Percentiles rank a stretch among this genome's conserved stretches.
Evolutionary conservation across 148 eudicot genomes (phyloP).

Genomic region (Heliosperma pusillum): DNA sequence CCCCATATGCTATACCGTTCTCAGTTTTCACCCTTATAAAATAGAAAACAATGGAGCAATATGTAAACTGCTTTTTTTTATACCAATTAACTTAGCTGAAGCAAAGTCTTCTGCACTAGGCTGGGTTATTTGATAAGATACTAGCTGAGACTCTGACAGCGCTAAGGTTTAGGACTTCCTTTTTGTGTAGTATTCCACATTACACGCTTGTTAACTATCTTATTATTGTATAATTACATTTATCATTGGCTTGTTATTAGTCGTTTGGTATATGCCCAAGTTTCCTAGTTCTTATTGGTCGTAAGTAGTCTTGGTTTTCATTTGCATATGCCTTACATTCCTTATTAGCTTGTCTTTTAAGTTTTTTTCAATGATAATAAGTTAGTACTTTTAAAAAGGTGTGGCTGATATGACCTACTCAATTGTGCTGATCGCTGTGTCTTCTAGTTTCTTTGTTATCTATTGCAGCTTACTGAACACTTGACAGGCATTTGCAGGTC

Average conservation of each 20-base stretch:
- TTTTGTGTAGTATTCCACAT: background rate
- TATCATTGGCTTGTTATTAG: background rate
- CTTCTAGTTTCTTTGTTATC: slow-evolving; percentile 15
- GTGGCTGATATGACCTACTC: background rate
- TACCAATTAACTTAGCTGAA: too few species aligned
- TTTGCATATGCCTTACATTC: background rate
- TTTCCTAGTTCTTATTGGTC: background rate
- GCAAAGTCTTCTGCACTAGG: too few species aligned
- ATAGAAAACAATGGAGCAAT: too few species aligned
- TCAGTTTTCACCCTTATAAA: background rate
- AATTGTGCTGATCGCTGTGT: slow-evolving; percentile 9
- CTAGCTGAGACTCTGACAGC: background rate
- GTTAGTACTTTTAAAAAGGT: background rate
- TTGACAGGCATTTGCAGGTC: slow-evolving; percentile 91
- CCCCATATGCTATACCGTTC: background rate
- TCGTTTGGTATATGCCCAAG: background rate
- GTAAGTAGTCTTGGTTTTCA: background rate
- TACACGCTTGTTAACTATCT: background rate
- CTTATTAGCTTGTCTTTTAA: background rate
- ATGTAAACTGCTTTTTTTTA: too few species aligned
- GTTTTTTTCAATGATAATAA: background rate
- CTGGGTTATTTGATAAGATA: background rate
- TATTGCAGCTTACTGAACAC: slow-evolving; percentile 25
- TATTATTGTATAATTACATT: too few species aligned
- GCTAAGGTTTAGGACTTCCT: background rate